Evolutionary conservation across 1,284 basidiomycete species (phyloP).

Genomic region (Chondrostereum purpureum): DNA sequence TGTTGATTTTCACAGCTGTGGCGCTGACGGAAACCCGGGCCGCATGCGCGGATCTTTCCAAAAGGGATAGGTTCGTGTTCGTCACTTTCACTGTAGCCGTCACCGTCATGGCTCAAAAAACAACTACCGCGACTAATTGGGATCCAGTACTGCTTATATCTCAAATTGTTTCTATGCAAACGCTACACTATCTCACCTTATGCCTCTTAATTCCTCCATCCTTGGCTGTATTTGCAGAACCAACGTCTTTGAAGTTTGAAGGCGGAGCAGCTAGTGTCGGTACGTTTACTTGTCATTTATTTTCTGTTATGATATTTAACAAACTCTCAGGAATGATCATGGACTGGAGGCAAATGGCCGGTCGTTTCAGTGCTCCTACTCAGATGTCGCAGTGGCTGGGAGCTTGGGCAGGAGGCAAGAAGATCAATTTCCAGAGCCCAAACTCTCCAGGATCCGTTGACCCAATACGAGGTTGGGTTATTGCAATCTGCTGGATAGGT

Average conservation of each 20-base stretch:
- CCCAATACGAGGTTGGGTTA: conserved; percentile 78
- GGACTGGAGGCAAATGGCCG: conserved; percentile 96
- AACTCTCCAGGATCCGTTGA: conserved; percentile 40
- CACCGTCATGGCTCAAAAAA: conserved; percentile 27
- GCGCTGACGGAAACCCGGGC: no score
- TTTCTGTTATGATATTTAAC: not conserved
- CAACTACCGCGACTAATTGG: conserved; percentile 44
- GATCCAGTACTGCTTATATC: conserved; percentile 72
- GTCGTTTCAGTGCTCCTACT: conserved; percentile 65
- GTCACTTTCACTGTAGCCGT: not conserved
- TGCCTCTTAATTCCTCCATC: conserved; percentile 80
- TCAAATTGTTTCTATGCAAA: conserved; percentile 87
- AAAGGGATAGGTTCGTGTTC: not conserved
- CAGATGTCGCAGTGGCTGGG: conserved; percentile 64
- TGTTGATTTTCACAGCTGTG: no score
- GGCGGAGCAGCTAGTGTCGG: conserved; percentile 82
- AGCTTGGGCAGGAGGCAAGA: conserved; percentile 72
- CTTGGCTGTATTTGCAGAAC: conserved; percentile 69
- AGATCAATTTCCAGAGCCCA: conserved; percentile 42
- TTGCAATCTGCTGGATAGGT: conserved; percentile 77
- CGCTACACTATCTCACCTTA: conserved; percentile 87
- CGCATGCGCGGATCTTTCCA: no score
- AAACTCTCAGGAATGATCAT: conserved; percentile 71
- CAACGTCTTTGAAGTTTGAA: conserved; percentile 71
- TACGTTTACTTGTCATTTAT: conserved; percentile 24